These are phyloP conservation scores for Epichloe festucae DNA, from an alignment of 2,329 filamentous ascomycete genomes.

Conservation along the genomic window DNA sequence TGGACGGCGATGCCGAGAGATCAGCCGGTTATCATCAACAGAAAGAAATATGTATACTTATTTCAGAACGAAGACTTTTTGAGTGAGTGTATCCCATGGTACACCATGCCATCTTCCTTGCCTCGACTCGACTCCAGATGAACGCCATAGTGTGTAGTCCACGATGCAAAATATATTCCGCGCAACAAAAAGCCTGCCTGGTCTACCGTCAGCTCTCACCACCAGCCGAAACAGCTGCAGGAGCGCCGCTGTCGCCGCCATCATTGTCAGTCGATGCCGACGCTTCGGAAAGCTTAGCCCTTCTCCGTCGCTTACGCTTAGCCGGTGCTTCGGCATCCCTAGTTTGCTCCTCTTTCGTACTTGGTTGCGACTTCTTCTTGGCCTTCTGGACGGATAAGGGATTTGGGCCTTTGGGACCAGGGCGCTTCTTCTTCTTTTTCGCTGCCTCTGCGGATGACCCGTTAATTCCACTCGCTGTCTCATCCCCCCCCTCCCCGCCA, in stretches of 20 bases:
- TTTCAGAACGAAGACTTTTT: not conserved
- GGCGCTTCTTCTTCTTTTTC: conserved; percentile 44
- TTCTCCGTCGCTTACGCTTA: conserved; percentile 21
- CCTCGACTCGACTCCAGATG: not conserved
- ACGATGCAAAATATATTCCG: not conserved
- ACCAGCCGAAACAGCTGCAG: not conserved
- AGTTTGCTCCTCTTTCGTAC: conserved; percentile 15
- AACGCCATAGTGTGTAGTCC: not conserved
- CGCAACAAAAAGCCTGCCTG: no score
- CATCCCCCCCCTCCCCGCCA: conserved; percentile 26
- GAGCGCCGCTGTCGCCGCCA: conserved; percentile 5
- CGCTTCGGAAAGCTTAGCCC: conserved; percentile 12
- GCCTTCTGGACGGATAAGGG: conserved; percentile 58
- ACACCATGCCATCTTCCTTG: no score
- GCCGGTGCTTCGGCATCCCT: conserved; percentile 12
- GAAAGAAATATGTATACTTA: not conserved
- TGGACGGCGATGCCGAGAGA: not conserved
- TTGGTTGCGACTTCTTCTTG: conserved; percentile 34
- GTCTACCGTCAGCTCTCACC: not conserved
- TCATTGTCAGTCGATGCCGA: conserved; percentile 1
- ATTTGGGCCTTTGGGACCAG: conserved; percentile 57
- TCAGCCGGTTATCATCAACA: not conserved
- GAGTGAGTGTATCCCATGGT: not conserved
- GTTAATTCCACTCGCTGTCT: not conserved
- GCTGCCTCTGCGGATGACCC: conserved; percentile 15